Base-by-base conservation (phyloP, 176 grass and related monocot species). In the Oryza meyeriana region DNA sequence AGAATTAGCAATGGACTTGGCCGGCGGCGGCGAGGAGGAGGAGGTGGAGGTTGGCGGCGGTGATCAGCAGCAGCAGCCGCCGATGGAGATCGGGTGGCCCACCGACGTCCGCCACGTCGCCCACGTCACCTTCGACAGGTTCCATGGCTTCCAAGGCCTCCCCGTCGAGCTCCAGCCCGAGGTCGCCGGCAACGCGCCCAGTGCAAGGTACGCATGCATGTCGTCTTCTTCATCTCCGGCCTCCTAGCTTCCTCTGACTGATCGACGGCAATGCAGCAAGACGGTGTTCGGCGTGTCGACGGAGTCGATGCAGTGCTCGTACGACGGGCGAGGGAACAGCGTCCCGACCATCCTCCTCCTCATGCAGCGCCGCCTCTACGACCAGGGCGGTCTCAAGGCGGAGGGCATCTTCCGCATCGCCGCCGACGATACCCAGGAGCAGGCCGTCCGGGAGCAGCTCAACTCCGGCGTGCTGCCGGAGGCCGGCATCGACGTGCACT, bases 381-480 rank as follows among this genome's bases (percentile, higher is more conserved):
- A 81, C 31, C 81, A 86, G 68, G 89, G 81, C 16, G 93, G 93
- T 2, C 90, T 94, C 11, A 9, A n/a, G 30, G 69, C 74, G 8
- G 92, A 98, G 81, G 92, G 95, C 36, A 94, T 98, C 76, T 98
- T 94, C 92, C 69, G 95, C 50, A 84, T 98, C 27, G 62, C 91
- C 66, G 86, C 95, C 35, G 95, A 94, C 42, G 88, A 64, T 41
- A 76, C 26, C 45, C 92, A 91, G 74, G 95, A 98, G 74, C 86
- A 88, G 63, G 47, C 58, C 48, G 79, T 91, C 9, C 74, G 92
- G 55, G 84, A 91, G 52, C 79, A 94, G 36, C 90, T 98, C 35
- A 88, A 94, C 81, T 47, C 84, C 39, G 95, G 90, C 50, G 33
- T 86, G 61, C 84, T 93, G 16, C 92, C 88, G 1, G 88, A 91